A percentile compares a stretch with the other conserved stretches of the same genome.
phyloP scores from a whole-genome alignment of 331 rosid species.

The Ulmus americana region DNA sequence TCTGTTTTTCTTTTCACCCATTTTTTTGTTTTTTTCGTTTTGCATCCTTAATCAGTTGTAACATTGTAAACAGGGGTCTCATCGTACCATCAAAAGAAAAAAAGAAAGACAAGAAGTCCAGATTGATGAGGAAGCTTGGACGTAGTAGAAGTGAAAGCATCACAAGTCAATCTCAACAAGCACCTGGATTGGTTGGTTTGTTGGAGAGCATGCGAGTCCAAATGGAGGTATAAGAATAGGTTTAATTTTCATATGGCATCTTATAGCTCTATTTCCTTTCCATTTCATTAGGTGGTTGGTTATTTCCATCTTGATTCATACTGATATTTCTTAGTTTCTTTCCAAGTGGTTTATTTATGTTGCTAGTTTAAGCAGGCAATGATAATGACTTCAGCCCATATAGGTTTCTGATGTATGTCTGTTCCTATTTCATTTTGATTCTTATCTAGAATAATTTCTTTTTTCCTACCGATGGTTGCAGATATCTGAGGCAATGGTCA shows the following conservation, averaged over 20 bases:
- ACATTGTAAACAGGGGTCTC: constrained; percentile 62
- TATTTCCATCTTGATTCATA: too few species aligned
- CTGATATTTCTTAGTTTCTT: too few species aligned
- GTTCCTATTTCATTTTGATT: too few species aligned
- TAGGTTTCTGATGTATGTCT: too few species aligned
- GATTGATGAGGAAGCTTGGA: constrained; percentile 85
- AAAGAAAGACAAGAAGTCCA: constrained; percentile 83
- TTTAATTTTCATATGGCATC: constrained; percentile 1
- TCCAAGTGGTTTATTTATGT: too few species aligned
- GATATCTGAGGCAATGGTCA: constrained; percentile 87
- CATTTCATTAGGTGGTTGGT: too few species aligned
- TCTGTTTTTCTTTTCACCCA: background rate
- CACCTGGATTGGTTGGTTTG: constrained; percentile 83
- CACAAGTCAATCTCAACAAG: constrained; percentile 62
- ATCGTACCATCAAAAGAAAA: constrained; percentile 90
- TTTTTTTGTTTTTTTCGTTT: background rate
- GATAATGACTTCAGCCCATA: too few species aligned
- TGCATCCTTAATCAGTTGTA: constrained; percentile 8
- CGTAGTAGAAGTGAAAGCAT: constrained; percentile 84
- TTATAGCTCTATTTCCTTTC: background rate
- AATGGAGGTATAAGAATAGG: constrained; percentile 64
- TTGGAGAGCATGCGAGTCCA: constrained; percentile 95
- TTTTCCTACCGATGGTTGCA: constrained; percentile 25
- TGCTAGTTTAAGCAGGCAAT: too few species aligned
- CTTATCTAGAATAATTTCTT: too few species aligned